Evolutionary conservation across 192 early-diverging fungal genomes (phyloP), one percentile per base, ranked within the genome.

Genomic region (Coemansia reversa): DNA sequence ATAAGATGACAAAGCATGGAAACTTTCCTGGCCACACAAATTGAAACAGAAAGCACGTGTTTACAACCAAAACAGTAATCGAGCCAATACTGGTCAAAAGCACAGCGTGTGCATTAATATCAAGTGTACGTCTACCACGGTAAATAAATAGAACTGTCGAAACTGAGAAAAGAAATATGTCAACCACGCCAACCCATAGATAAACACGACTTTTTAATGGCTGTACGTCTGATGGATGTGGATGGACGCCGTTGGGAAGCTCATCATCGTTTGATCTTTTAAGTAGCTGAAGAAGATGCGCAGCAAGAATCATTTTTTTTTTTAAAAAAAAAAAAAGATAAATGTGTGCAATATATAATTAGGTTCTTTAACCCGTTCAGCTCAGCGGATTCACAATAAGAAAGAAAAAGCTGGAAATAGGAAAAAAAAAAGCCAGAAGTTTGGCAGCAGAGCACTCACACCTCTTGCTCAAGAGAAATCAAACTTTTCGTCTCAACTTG

Each of bases 31-130:
- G 72, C 78, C 78, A 81, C 60, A 81, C 78, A 51, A 81, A 81
- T 63, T 81, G 78, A 70, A 81, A 81, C 27, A 81, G 39, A 23
- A 81, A 81, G 55, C 78, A 81, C 9, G 78, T 75, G 73, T 81
- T 81, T 58, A 81, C 78, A 7, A 76, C 35, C 12, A 82, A 60
- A 30, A 76, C 73, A 3, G 79, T 76, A 22, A 76, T 67, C 4
- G 79, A 76, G 2, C 79, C 79, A 7, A 82, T 76, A 48, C 70
- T 76, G 14, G 79, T 82, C 56, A 82, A 65, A 29, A 82, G 65
- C 57, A 82, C 74, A 0, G 79, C 74, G 9, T 82, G 70, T 0
- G 74, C 70, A 58, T 76, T 74, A 32, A 82, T 76, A 58, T 76
- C 74, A 12, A 76, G 56, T 1, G 74, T 70, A 19, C 67, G 75